phyloP scores from a whole-genome alignment of 306 rosid species.

The Leucaena leucocephala region DNA sequence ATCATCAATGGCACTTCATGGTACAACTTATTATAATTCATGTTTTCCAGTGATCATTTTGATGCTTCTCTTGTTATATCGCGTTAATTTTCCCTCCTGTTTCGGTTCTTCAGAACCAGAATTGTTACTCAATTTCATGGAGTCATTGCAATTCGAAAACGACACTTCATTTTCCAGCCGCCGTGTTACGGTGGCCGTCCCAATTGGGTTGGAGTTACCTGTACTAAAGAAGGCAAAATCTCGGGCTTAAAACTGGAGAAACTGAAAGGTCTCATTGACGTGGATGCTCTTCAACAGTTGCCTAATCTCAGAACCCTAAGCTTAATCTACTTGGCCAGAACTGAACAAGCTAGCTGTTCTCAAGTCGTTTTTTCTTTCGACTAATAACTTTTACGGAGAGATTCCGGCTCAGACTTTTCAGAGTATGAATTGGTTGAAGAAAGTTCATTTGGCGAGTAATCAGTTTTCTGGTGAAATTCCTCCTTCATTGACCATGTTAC shows the following conservation, averaged over 20 bases:
- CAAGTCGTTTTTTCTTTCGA: constrained; percentile 61
- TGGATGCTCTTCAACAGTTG: constrained; percentile 47
- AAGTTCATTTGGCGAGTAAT: constrained; percentile 60
- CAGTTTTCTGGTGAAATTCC: constrained; percentile 66
- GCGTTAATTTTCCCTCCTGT: constrained; percentile 14
- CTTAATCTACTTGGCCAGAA: constrained; percentile 58
- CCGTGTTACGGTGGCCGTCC: constrained; percentile 48
- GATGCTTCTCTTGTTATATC: not conserved
- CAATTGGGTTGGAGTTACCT: constrained; percentile 71
- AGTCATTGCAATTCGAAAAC: constrained; percentile 39
- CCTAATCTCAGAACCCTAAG: constrained; percentile 62
- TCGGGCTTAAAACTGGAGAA: constrained; percentile 68
- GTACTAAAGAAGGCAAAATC: constrained; percentile 55
- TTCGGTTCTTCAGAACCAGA: constrained; percentile 47
- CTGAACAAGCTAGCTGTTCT: constrained; percentile 45
- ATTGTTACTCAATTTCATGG: constrained; percentile 65
- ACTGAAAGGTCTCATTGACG: constrained; percentile 63
- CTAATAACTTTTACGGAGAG: constrained; percentile 64
- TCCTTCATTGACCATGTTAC: constrained; percentile 42
- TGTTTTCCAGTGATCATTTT: not conserved
- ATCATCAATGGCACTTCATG: constrained; percentile 44
- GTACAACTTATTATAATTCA: not conserved
- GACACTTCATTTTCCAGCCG: constrained; percentile 42
- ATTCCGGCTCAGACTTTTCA: constrained; percentile 50
- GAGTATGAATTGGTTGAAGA: constrained; percentile 67